Percentiles rank a stretch among this genome's conserved stretches.
phyloP scores from a whole-genome alignment of 805 yeast genomes.

The Hermanozyma aechmeae region DNA sequence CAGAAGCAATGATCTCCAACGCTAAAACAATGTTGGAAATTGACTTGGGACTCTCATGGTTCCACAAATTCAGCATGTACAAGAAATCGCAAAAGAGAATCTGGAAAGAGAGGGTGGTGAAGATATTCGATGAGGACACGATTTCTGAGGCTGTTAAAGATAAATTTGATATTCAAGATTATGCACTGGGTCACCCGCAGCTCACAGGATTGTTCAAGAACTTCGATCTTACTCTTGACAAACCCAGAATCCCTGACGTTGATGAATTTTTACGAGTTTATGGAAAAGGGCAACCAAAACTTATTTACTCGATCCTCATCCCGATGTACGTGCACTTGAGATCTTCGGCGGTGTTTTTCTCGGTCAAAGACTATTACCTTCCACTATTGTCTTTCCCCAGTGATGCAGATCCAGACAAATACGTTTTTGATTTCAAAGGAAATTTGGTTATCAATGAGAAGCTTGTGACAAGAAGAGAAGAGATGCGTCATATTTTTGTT shows the following conservation, averaged over 20 bases:
- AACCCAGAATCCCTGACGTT: conserved; percentile 21
- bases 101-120: conserved; percentile 17
- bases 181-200: conserved; percentile 24
- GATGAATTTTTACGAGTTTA: conserved; percentile 25
- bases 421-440: conserved; percentile 23
- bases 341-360: conserved; percentile 7
- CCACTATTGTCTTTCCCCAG: conserved; percentile 43
- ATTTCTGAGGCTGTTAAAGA: conserved; percentile 19
- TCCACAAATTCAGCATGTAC: conserved; percentile 19
- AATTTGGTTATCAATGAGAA: conserved; percentile 54
- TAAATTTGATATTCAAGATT: conserved; percentile 26
- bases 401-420: conserved; percentile 13
- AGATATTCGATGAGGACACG: conserved; percentile 26
- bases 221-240: conserved; percentile 19
- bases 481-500: conserved; percentile 42
- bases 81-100: conserved; percentile 11
- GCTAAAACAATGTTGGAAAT: conserved; percentile 18
- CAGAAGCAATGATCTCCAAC: conserved; percentile 14
- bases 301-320: conserved; percentile 44
- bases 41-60: conserved; percentile 27
- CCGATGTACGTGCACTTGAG: conserved; percentile 38
- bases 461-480: conserved; percentile 31
- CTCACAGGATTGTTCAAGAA: conserved; percentile 20
- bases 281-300: conserved; percentile 44
- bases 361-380: conserved; percentile 26